phyloP scores from a whole-genome alignment of 441 rosid genomes.

The Isatis lusitanica region DNA sequence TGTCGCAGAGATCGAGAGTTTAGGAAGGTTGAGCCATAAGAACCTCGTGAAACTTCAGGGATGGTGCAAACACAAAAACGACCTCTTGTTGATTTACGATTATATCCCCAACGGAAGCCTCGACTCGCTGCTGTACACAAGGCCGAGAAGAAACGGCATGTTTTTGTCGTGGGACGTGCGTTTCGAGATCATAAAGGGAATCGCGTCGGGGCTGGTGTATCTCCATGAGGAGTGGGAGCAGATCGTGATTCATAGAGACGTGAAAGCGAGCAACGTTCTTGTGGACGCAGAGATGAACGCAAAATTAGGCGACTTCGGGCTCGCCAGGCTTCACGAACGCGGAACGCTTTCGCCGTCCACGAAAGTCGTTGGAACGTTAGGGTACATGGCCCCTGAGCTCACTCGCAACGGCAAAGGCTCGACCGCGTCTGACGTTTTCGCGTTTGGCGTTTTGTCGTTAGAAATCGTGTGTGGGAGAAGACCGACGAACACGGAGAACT shows the following conservation, averaged over 20 bases:
- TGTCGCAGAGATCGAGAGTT: conserved; percentile 24
- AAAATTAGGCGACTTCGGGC: conserved; percentile 22
- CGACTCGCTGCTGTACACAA: background rate
- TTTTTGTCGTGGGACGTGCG: conserved; percentile 13
- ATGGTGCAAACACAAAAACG: conserved; percentile 2
- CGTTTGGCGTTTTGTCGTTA: conserved; percentile 44
- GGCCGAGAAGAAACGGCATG: background rate
- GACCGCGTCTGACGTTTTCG: conserved; percentile 44
- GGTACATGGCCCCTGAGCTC: conserved; percentile 44
- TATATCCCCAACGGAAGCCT: background rate
- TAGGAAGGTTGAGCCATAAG: conserved; percentile 24
- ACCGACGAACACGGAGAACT: conserved; percentile 27
- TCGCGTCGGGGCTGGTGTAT: conserved; percentile 11
- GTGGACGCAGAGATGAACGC: conserved; percentile 18
- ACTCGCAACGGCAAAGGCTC: conserved; percentile 41
- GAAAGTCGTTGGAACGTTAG: conserved; percentile 18
- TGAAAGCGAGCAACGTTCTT: conserved; percentile 22
- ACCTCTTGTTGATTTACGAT: no score
- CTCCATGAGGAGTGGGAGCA: conserved; percentile 28
- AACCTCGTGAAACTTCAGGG: conserved; percentile 25
- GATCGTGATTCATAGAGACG: conserved; percentile 19
- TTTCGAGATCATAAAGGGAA: conserved; percentile 9
- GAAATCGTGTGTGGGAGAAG: conserved; percentile 46
- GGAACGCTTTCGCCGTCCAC: conserved; percentile 8
- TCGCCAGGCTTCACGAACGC: conserved; percentile 22